Base-by-base conservation (phyloP, 2,329 filamentous ascomycete species). In the Lasiodiplodia gonubiensis region DNA sequence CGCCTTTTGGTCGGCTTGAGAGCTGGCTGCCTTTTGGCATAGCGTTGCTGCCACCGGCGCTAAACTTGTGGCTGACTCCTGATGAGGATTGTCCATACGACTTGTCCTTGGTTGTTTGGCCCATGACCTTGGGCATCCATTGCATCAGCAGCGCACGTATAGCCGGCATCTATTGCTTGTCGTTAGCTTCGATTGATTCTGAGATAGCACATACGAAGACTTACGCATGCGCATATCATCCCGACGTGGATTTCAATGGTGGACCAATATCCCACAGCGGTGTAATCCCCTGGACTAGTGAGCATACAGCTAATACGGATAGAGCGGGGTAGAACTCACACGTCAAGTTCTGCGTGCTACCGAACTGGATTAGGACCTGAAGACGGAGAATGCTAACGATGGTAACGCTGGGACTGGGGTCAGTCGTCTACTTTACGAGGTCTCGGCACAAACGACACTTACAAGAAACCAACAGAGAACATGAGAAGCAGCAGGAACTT, bases 341-440 rank as follows among this genome's bases (percentile, higher is more conserved):
- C 39, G 75, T 77, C 27, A 80, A 70, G 69, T 84, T 83, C 0
- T 70, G 59, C 2, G 81, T 81, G 42, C 72, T 75, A 10, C 78
- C 79, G 68, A 84, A 83, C 39, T 73, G 68, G 57, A 83, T 77
- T n/a, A 84, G 75, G 8, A 78, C 79, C 11, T 77, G 75, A 2
- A 84, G 74, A 18, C 82, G 80, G 30, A 84, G 71, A 53, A 81
- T 77, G 64, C 79, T 80, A 55, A 80, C 72, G 14, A 81, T 68
- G 2, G 78, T 80, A 52, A 80, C 78, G 64, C 77, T 80, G 48
- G 42, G 80, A 11, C 2, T 3, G 16, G 8, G 3, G 49, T 64
- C 25, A 64, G 59, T 10, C 42, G 3, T 46, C 4, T 21, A 10
- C 7, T 33, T 6, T 18, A 4, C 4, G n/a, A 33, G 35, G 12